Conservation (phyloP, 2,329 filamentous ascomycete genomes). For the Fusarium sp. region DNA sequence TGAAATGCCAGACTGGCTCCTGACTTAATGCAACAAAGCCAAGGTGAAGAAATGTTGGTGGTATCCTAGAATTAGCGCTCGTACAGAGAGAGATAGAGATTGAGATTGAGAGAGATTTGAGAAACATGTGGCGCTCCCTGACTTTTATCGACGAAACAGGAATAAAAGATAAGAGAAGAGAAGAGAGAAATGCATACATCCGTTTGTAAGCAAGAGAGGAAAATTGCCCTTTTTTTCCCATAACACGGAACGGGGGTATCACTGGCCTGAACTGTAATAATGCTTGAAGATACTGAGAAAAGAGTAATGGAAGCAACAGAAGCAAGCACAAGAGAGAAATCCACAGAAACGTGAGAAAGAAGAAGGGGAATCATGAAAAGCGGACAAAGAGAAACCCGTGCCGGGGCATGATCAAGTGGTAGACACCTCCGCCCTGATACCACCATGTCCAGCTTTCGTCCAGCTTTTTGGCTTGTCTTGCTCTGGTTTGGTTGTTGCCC, state of each 20-base stretch:
- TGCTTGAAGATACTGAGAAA: slow-evolving; percentile 36
- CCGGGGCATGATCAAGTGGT: slow-evolving; percentile 34
- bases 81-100: slow-evolving; percentile 40
- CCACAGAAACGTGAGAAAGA: slow-evolving; percentile 37
- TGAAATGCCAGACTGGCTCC: slow-evolving; percentile 40
- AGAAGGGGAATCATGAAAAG: slow-evolving; percentile 38
- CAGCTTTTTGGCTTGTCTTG: slow-evolving; percentile 35
- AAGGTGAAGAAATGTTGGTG: slow-evolving; percentile 37
- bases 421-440: slow-evolving; percentile 33
- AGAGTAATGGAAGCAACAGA: slow-evolving; percentile 38
- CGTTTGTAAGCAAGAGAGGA: slow-evolving; percentile 44
- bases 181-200: slow-evolving; percentile 42
- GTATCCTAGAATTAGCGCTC: slow-evolving; percentile 45
- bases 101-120: slow-evolving; percentile 31
- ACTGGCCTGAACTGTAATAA: slow-evolving; percentile 33
- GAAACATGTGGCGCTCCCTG: slow-evolving; percentile 39
- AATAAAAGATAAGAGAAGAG: slow-evolving; percentile 44
- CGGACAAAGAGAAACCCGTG: slow-evolving; percentile 28
- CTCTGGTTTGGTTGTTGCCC: slow-evolving; percentile 35
- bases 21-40: slow-evolving; percentile 38
- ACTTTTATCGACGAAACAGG: slow-evolving; percentile 41
- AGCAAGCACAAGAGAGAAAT: slow-evolving; percentile 35
- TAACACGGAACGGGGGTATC: slow-evolving; percentile 31
- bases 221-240: slow-evolving; percentile 31
- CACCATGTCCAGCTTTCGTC: slow-evolving; percentile 34